These are phyloP conservation scores for Porodaedalea pini DNA, from an alignment of 1,284 basidiomycete genomes.

Conservation along the genomic window DNA sequence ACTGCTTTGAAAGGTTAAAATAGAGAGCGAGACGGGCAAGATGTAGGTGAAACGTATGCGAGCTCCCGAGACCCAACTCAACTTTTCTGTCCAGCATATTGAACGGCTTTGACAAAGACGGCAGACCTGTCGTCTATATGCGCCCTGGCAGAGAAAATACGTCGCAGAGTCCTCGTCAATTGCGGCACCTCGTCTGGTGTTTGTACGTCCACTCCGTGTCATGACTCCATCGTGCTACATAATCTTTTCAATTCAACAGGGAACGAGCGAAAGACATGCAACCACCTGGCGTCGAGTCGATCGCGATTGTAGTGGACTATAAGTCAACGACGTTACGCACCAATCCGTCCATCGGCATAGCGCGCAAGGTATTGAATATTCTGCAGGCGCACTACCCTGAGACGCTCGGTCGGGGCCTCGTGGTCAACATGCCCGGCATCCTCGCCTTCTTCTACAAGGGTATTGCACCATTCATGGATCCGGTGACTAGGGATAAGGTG, in stretches of 20 bases:
- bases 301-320: constrained; percentile 83
- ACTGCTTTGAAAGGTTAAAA: constrained; percentile 41
- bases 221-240: background rate
- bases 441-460: constrained; percentile 86
- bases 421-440: constrained; percentile 78
- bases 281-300: constrained; percentile 77
- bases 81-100: constrained; percentile 54
- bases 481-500: constrained; percentile 86
- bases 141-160: constrained; percentile 83
- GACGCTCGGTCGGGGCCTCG: constrained; percentile 80
- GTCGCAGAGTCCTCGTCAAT: constrained; percentile 67
- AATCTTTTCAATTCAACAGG: constrained; percentile 35
- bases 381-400: constrained; percentile 92
- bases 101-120: constrained; percentile 80
- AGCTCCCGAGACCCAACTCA: background rate
- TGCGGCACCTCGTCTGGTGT: constrained; percentile 80
- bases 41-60: constrained; percentile 53
- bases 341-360: constrained; percentile 77
- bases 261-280: constrained; percentile 85
- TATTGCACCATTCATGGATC: constrained; percentile 86
- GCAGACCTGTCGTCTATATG: constrained; percentile 81
- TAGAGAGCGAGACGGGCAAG: constrained; percentile 81
- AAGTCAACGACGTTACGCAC: constrained; percentile 74
- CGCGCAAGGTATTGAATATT: constrained; percentile 76
- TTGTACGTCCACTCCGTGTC: constrained; percentile 51